phyloP scores from a whole-genome alignment of 2,329 filamentous ascomycete species.

The Cadophora sp. region DNA sequence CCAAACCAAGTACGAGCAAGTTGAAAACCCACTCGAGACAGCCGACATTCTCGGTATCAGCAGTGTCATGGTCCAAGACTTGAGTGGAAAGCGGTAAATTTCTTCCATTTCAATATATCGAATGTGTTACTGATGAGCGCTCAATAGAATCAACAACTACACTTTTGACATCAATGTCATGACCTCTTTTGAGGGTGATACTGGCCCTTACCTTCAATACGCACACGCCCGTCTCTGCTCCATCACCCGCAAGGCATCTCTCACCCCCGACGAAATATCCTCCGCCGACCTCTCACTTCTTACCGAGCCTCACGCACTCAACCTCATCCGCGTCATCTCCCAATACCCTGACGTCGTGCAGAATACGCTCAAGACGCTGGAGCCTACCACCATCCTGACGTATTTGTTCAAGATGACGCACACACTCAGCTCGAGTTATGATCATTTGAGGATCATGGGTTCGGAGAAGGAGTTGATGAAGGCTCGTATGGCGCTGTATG shows the following conservation, averaged over 20 bases:
- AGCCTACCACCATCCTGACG: slow-evolving; percentile 69
- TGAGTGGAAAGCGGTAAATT: slow-evolving; percentile 86
- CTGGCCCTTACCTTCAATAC: slow-evolving; percentile 85
- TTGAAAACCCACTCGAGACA: slow-evolving; percentile 80
- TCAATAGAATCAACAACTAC: slow-evolving; percentile 65
- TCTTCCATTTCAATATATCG: not conserved
- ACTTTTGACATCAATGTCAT: slow-evolving; percentile 82
- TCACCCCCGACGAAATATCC: slow-evolving; percentile 63
- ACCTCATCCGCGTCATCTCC: slow-evolving; percentile 77
- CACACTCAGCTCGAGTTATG: slow-evolving; percentile 79
- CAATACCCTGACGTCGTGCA: slow-evolving; percentile 86
- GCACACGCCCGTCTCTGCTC: slow-evolving; percentile 76
- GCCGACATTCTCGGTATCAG: slow-evolving; percentile 93
- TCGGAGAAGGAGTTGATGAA: slow-evolving; percentile 74
- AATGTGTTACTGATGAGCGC: slow-evolving; percentile 10
- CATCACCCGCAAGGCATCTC: slow-evolving; percentile 63
- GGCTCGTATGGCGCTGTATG: slow-evolving; percentile 80
- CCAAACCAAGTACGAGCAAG: slow-evolving; percentile 86
- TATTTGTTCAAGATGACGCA: slow-evolving; percentile 91
- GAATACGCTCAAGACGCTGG: slow-evolving; percentile 84
- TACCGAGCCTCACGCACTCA: slow-evolving; percentile 73
- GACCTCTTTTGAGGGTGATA: slow-evolving; percentile 86
- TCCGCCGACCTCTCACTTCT: slow-evolving; percentile 72
- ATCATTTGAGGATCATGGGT: slow-evolving; percentile 82
- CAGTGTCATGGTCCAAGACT: slow-evolving; percentile 97